Percentiles rank a stretch among this genome's conserved stretches.
Conservation (phyloP, 805 yeast species). For the Maudiozyma saulgeensis region DNA sequence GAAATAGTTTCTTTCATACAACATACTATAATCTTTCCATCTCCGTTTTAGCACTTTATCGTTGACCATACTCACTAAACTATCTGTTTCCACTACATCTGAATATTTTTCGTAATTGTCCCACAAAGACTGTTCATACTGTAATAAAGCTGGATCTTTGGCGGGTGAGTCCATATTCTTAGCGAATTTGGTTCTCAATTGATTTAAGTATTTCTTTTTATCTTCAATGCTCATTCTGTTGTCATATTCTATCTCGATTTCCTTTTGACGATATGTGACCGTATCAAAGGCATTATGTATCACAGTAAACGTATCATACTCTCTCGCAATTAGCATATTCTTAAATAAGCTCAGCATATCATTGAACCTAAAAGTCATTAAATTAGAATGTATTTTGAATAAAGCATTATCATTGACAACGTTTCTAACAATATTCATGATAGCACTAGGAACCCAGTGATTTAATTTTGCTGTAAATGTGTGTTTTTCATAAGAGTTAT, state of each 20-base stretch:
- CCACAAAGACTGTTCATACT: conserved; percentile 18
- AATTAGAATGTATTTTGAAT: conserved; percentile 8
- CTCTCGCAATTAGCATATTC: conserved; percentile 14
- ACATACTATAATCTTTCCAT: background rate
- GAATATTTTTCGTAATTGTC: conserved; percentile 3
- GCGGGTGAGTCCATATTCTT: conserved; percentile 11
- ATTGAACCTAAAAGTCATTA: conserved; percentile 8
- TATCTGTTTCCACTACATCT: background rate
- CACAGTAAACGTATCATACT: conserved; percentile 10
- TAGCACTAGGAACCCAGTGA: conserved; percentile 38
- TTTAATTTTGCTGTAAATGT: conserved; percentile 44
- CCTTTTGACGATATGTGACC: conserved; percentile 21
- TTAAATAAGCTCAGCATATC: conserved; percentile 14
- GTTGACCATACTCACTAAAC: background rate
- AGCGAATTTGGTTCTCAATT: conserved; percentile 10
- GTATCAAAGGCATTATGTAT: conserved; percentile 14
- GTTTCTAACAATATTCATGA: conserved; percentile 13
- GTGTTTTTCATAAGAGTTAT: conserved; percentile 32
- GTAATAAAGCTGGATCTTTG: conserved; percentile 23
- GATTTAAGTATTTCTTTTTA: conserved; percentile 8
- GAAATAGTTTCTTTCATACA: background rate
- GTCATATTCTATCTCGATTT: conserved; percentile 20
- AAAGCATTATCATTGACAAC: conserved; percentile 6
- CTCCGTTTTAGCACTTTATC: background rate
- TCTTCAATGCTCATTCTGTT: conserved; percentile 6